A percentile compares a stretch with the other conserved stretches of the same genome.
These are phyloP conservation scores for Dictyostelium brefeldianum DNA, from an alignment of 78 protist species.

Conservation along the genomic window DNA sequence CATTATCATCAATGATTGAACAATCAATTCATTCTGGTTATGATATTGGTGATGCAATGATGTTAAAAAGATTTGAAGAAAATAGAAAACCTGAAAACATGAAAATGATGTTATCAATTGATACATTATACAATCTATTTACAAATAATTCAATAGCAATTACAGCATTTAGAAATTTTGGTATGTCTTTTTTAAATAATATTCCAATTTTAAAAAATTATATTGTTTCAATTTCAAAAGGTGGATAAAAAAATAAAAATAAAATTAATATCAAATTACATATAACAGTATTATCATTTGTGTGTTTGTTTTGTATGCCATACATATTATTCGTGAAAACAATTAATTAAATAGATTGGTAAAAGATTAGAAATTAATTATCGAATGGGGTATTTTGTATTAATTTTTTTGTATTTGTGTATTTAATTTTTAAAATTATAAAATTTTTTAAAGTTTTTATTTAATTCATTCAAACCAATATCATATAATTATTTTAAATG, in stretches of 20 bases:
- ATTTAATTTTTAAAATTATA: no score
- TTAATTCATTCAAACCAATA: no score
- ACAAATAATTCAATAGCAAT: conserved; percentile 22
- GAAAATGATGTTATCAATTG: conserved; percentile 43
- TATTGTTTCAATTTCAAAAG: not conserved
- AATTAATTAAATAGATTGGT: no score
- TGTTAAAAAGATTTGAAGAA: conserved; percentile 50
- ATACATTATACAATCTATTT: conserved; percentile 56
- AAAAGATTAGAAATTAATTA: no score
- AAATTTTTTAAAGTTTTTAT: no score
- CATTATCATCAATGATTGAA: conserved; percentile 12
- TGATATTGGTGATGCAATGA: conserved; percentile 66
- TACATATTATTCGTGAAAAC: no score
- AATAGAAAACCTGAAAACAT: conserved; percentile 56
- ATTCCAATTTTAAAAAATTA: conserved; percentile 30
- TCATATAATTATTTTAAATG: no score
- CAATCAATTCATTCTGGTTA: conserved; percentile 65
- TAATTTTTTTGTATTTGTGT: no score
- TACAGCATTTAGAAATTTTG: conserved; percentile 30
- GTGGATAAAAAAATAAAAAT: not conserved
- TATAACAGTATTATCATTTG: no score
- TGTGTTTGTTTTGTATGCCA: no score
- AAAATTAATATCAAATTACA: not conserved
- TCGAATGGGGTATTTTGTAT: no score
- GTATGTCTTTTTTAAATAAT: conserved; percentile 42